Base-by-base conservation (phyloP, 139 green algal species). In the Chlorella sp. region DNA sequence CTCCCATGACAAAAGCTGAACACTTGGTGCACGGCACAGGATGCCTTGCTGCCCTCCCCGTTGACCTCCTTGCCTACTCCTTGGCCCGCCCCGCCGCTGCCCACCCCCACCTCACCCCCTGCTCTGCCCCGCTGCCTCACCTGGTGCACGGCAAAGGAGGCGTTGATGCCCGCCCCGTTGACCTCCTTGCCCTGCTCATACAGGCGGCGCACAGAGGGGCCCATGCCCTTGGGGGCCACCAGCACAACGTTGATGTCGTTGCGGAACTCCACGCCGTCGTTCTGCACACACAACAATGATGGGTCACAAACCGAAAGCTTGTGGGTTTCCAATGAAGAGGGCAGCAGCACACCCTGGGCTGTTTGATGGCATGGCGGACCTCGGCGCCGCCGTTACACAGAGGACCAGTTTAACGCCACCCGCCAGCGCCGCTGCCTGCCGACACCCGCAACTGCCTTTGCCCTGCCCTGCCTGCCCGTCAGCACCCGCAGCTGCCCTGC, bases 171-270 rank as follows among this genome's bases (percentile, higher is more conserved):
- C 30, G 98, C 96, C 81, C 98, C 98, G 93, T 99, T 99, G 61
- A 99, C 96, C 16, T 91, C 92, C 96, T 99, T 99, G 94, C 98
- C 98, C 95, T 99, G 98, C 94, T 99, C 97, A 91, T 99, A 99
- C 68, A 99, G 92, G 66, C 96, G 93, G 81, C 98, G 95, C 88
- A 99, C 98, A 76, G 97, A 99, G 61, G 98, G 98, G 85, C 98
- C 98, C 98, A 99, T 99, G 86, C 98, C 98, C 96, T 99, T 99
- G 91, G 98, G 98, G n/a, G 98, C 98, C 42, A 99, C 96, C 71
- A 99, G 96, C 60, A 99, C 95, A 3, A 99, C 98, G 89, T 99
- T 99, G 95, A 99, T 99, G 94, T 99, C 98, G 68, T 96, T 90
- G 69, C 98, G 93, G 97, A 99, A 99, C 89, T 98, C 96, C 0